Evolutionary conservation across 2,329 filamentous ascomycete species (phyloP), one percentile per base, ranked within the genome.

Genomic region (Huntiella omanensis): DNA sequence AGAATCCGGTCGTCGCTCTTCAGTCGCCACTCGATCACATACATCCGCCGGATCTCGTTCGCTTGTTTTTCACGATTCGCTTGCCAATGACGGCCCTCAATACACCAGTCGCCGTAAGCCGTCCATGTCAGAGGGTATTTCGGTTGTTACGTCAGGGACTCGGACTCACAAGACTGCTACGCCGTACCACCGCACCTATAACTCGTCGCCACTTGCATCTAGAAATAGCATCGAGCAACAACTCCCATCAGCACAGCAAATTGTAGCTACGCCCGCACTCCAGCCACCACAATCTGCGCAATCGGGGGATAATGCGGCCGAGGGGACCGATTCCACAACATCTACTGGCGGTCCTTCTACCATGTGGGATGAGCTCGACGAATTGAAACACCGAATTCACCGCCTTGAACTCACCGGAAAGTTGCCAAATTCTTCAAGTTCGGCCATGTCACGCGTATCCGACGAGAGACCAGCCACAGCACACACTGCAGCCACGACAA

Each of bases 291-390:
- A 45, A 37, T 41, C 53, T 12, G 8, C 15, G 2, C 47, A 49
- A 7, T 61, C 64, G 33, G 47, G 52, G 7, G 52, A 58, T 37
- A 64, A 71, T 49, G 63, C 60, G 13, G 54, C 66, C 22, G 78
- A 87, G 55, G 80, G 79, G 6, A 86, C 85, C 0, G 85, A 91
- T 55, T 96, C 91, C 0, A 88, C 82, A 0, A 71, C 82, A 33
- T 96, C 91, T 0, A 91, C 84, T 1, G 86, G 80, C 1, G 85
- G 84, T 1, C 84, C 87, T 10, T 92, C 86, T 2, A 95, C 86
- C 0, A 84, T 98, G 2, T 98, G 91, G 91, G 91, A 96, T 58
- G 91, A 98, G 61, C 65, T 98, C 22, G 91, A 96, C 55, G 91
- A 96, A 53, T 65, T 98, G 40, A 96, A 96, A 60, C 91, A 84